These are phyloP conservation scores for Bathelium albidoporum DNA, from an alignment of 495 filamentous ascomycete genomes.

Conservation along the genomic window DNA sequence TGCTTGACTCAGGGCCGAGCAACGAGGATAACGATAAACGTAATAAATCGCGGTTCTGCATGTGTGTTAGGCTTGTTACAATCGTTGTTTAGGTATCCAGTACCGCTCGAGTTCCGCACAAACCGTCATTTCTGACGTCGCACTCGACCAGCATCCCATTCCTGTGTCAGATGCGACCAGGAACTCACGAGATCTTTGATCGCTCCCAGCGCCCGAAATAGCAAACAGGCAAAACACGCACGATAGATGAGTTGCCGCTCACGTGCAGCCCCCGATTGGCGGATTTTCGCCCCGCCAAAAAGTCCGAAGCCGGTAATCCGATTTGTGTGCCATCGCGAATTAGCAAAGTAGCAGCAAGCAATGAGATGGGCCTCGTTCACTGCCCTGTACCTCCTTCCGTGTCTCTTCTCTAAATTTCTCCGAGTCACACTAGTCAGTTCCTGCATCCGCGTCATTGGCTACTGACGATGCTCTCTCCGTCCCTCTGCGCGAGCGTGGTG, in stretches of 20 bases:
- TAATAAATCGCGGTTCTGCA: neutral
- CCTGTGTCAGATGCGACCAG: neutral
- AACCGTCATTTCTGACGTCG: neutral
- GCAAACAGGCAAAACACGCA: neutral
- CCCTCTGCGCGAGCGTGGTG: neutral
- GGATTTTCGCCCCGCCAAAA: neutral
- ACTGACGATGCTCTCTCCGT: neutral
- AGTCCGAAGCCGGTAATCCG: conserved; percentile 1
- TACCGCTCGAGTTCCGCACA: too few relatives aligned
- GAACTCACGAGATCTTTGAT: neutral
- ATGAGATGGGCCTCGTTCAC: too few relatives aligned
- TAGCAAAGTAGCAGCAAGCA: too few relatives aligned
- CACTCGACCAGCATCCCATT: neutral
- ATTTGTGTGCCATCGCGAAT: too few relatives aligned
- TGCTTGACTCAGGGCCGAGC: neutral
- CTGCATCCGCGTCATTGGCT: neutral
- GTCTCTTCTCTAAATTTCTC: neutral
- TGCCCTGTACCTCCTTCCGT: neutral
- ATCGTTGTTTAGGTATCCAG: too few relatives aligned
- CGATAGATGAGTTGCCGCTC: neutral
- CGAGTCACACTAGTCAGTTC: neutral
- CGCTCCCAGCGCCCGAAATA: neutral
- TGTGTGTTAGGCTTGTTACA: too few relatives aligned
- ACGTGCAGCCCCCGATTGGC: neutral
- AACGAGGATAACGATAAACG: neutral